Evolutionary conservation across 495 filamentous ascomycete genomes (phyloP).

Genomic region (Penicillium coprophilum): DNA sequence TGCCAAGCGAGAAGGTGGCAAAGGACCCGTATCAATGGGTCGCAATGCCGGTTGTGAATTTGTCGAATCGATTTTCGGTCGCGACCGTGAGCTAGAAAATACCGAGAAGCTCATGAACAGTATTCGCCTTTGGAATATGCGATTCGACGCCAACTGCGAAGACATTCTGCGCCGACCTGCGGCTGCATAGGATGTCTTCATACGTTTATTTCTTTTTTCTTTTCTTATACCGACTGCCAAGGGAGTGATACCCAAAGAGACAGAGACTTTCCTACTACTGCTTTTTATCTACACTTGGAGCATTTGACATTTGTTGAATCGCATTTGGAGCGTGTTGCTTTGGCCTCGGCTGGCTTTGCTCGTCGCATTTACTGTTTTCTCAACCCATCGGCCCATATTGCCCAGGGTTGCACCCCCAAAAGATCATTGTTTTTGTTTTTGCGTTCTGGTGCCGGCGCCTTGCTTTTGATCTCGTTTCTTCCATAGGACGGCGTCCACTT

Average conservation of each 20-base stretch:
- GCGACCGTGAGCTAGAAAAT: conserved; percentile 84
- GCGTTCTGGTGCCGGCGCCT: conserved; percentile 27
- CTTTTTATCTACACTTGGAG: conserved; percentile 16
- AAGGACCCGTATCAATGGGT: conserved; percentile 70
- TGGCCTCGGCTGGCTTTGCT: conserved; percentile 31
- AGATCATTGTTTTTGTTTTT: conserved; percentile 11
- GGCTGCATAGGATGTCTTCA: conserved; percentile 20
- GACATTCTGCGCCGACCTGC: conserved; percentile 66
- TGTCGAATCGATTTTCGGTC: conserved; percentile 93
- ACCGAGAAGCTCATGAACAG: conserved; percentile 95
- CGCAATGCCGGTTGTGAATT: conserved; percentile 94
- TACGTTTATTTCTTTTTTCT: background rate
- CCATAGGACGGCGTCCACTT: conserved; percentile 34
- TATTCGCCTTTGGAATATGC: conserved; percentile 89
- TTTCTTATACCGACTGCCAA: background rate
- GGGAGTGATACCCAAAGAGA: conserved; percentile 12
- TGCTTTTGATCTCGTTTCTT: conserved; percentile 22
- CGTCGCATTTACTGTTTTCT: conserved; percentile 19
- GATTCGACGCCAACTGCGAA: conserved; percentile 96
- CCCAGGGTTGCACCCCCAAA: conserved; percentile 26
- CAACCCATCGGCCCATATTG: conserved; percentile 15
- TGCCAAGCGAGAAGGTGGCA: conserved; percentile 63
- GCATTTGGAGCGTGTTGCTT: conserved; percentile 35
- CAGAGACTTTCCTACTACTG: conserved; percentile 5
- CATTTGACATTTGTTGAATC: conserved; percentile 29